Base-by-base conservation (phyloP, 2,329 filamentous ascomycete species). In the Pseudopithomyces maydicus region DNA sequence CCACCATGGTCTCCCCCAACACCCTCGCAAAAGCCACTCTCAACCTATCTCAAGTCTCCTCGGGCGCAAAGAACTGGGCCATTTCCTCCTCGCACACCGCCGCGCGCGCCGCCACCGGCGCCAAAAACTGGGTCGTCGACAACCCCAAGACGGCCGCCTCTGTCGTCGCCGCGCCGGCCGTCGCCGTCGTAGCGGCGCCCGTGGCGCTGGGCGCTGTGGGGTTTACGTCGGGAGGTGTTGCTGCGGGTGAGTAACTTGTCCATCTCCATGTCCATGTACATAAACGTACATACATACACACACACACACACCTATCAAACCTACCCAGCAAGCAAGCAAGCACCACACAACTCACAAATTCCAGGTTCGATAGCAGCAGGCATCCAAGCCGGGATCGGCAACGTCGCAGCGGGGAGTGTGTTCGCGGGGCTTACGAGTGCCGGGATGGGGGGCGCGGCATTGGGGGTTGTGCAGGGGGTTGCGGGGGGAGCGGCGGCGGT, bases 171-270 rank as follows among this genome's bases (percentile, higher is more conserved):
- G 46, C 55, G 33, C 60, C 62, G 1, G 17, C 57, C 22, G 54
- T 54, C 12, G 53, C 61, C 10, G 54, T 38, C 2, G 45, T 46
- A 14, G 39, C 54, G 2, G 22, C 23, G 2, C 53, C 55, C 0
- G 1, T 44, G 5, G 55, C 41, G 1, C 32, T 68, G 7, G 35
- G 14, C 2, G 43, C 44, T 15, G 47, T 55, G 19, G 64, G 62
- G 1, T 66, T 68, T 41, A 54, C 52, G 0, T 46, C 58, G 46
- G 36, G 26, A n/a, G 63, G 65, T 1, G 42, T 64, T 10, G 51
- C 47, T 22, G 61, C 54, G 26, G 59, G 64, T 67, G 54, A 22
- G 56, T 17, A 3, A n/a, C n/a, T n/a, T n/a, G n/a, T n/a, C n/a
- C n/a, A n/a, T n/a, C n/a, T n/a, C n/a, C n/a, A n/a, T n/a, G n/a